phyloP scores from a whole-genome alignment of 1,139 yeast genomes.

The Blastobotrys buckinghamii region DNA sequence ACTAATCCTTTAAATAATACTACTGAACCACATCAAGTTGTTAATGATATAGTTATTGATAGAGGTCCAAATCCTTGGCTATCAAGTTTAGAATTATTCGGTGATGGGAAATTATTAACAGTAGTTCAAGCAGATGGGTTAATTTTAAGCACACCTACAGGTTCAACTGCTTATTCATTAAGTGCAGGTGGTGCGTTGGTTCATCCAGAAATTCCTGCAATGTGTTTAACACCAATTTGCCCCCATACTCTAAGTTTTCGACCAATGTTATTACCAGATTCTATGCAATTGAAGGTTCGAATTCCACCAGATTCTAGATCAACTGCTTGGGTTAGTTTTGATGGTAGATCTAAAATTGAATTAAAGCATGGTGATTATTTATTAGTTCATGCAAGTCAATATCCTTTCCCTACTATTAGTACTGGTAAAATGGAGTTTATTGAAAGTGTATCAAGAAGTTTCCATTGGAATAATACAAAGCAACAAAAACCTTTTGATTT shows the following conservation, averaged over 20 bases:
- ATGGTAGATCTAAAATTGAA: slow-evolving; percentile 74
- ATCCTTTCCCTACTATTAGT: slow-evolving; percentile 80
- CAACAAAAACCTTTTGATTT: slow-evolving; percentile 61
- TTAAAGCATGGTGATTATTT: slow-evolving; percentile 69
- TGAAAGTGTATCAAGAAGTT: slow-evolving; percentile 73
- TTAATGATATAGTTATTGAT: slow-evolving; percentile 79
- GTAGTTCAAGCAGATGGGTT: slow-evolving; percentile 90
- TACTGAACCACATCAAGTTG: slow-evolving; percentile 43
- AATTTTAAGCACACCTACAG: slow-evolving; percentile 86
- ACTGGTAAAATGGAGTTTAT: slow-evolving; percentile 72
- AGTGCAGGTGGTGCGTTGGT: slow-evolving; percentile 90
- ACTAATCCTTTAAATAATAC: background rate
- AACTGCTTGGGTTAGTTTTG: slow-evolving; percentile 89
- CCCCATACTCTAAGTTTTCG: slow-evolving; percentile 87
- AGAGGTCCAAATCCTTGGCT: slow-evolving; percentile 88
- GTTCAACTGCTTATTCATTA: slow-evolving; percentile 84
- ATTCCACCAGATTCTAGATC: slow-evolving; percentile 67
- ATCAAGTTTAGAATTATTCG: slow-evolving; percentile 74
- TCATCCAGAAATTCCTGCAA: slow-evolving; percentile 85
- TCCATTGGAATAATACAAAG: slow-evolving; percentile 84
- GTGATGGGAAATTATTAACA: slow-evolving; percentile 72
- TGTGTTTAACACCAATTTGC: slow-evolving; percentile 85
- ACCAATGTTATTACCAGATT: slow-evolving; percentile 81
- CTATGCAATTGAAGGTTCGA: slow-evolving; percentile 69
- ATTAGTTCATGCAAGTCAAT: slow-evolving; percentile 69